Evolutionary conservation across 2,329 filamentous ascomycete genomes (phyloP).

Genomic region (Aspergillus sp.): DNA sequence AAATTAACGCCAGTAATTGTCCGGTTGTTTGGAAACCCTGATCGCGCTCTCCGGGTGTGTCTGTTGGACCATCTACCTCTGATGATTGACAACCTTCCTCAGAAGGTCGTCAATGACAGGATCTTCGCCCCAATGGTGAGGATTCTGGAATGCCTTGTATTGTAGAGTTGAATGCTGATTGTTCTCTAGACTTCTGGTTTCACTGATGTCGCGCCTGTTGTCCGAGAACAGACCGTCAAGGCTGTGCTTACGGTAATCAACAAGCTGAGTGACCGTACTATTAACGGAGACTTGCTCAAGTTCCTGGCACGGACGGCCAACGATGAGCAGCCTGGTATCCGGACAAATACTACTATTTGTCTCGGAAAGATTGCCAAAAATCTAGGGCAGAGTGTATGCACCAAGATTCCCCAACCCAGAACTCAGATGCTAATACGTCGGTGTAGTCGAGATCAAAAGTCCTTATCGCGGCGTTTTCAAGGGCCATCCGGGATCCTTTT

Average conservation of each 20-base stretch:
- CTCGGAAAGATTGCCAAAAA: constrained; percentile 92
- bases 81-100: constrained; percentile 85
- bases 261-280: constrained; percentile 84
- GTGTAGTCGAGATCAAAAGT: constrained; percentile 73
- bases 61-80: constrained; percentile 78
- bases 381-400: constrained; percentile 49
- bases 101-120: constrained; percentile 88
- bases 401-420: too few relatives aligned
- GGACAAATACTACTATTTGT: constrained; percentile 97
- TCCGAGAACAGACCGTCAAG: constrained; percentile 93
- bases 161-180: constrained; percentile 19
- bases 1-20: constrained; percentile 81
- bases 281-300: constrained; percentile 87
- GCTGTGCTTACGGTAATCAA: constrained; percentile 79
- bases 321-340: constrained; percentile 92
- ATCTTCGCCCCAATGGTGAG: constrained; percentile 88
- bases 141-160: constrained; percentile 1
- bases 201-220: constrained; percentile 80
- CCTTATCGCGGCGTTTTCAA: constrained; percentile 82
- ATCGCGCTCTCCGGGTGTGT: constrained; percentile 85
- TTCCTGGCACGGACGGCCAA: constrained; percentile 94
- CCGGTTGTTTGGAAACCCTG: constrained; percentile 80
- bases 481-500: constrained; percentile 86
- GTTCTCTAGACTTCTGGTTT: constrained; percentile 75
- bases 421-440: constrained; percentile 18